These are phyloP conservation scores for Triticum monococcum DNA, from an alignment of 176 grass and related monocot genomes.

Conservation along the genomic window DNA sequence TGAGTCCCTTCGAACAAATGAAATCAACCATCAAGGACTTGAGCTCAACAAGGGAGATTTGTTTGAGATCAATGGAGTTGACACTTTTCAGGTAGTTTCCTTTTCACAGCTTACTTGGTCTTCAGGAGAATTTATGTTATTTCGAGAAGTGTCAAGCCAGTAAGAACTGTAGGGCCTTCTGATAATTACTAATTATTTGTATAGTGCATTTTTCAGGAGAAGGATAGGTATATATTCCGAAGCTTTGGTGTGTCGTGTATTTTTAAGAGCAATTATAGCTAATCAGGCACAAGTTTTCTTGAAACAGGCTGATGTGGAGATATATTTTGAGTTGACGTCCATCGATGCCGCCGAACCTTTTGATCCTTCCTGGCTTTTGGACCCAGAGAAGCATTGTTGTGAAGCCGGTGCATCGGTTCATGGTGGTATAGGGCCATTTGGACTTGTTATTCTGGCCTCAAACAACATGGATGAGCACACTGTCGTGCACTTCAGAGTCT, in stretches of 20 bases:
- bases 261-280: not conserved
- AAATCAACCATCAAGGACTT: not conserved
- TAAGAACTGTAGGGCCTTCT: not conserved
- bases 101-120: not conserved
- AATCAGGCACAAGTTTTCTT: conserved; percentile 16
- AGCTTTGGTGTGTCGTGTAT: not conserved
- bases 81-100: conserved; percentile 24
- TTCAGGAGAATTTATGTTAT: not conserved
- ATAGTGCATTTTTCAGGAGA: not conserved
- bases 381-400: too few species aligned
- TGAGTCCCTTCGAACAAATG: not conserved
- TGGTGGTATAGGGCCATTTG: too few species aligned
- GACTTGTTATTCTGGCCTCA: too few species aligned
- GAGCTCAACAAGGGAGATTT: conserved; percentile 46
- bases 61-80: conserved; percentile 57
- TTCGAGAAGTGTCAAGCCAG: not conserved
- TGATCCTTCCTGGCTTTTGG: not conserved
- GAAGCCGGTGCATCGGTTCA: too few species aligned
- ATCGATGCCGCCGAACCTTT: conserved; percentile 29
- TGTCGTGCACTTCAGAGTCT: not conserved
- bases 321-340: conserved; percentile 48
- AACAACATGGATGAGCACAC: not conserved
- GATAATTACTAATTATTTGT: not conserved
- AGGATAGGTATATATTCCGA: not conserved
- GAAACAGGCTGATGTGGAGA: conserved; percentile 71